Conservation (phyloP, 768 basidiomycete species). For the Suillus variegatus region DNA sequence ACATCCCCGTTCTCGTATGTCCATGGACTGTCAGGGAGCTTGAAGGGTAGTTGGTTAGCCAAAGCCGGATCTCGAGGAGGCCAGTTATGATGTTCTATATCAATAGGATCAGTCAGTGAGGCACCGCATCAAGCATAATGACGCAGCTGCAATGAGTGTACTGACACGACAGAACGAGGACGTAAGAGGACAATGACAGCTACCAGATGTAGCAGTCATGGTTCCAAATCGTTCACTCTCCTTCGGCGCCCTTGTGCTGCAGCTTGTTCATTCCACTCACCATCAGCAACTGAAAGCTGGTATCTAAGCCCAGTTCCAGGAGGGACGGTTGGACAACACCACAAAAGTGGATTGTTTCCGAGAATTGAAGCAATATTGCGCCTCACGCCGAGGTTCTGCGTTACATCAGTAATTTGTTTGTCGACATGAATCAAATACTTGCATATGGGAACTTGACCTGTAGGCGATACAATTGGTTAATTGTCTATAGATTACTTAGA, state of each 20-base stretch:
- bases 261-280: conserved; percentile 68
- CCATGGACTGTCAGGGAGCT: conserved; percentile 72
- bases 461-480: conserved; percentile 3
- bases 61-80: conserved; percentile 69
- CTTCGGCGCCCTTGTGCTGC: conserved; percentile 16
- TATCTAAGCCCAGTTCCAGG: conserved; percentile 78
- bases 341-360: conserved; percentile 71
- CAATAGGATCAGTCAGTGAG: conserved; percentile 31
- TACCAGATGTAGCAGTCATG: conserved; percentile 1
- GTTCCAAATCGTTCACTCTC: conserved; percentile 10
- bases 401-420: conserved; percentile 12
- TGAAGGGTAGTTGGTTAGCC: conserved; percentile 39
- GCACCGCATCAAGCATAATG: conserved; percentile 13
- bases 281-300: conserved; percentile 65
- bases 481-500: background rate
- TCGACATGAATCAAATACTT: conserved; percentile 25
- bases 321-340: conserved; percentile 78
- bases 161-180: conserved; percentile 8
- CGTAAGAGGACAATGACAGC: conserved; percentile 10
- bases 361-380: conserved; percentile 79
- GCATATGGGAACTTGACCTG: conserved; percentile 95
- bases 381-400: conserved; percentile 75
- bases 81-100: conserved; percentile 49
- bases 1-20: conserved; percentile 77
- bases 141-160: conserved; percentile 1